A percentile compares a stretch with the other conserved stretches of the same genome.
Conservation (phyloP, 805 yeast genomes). For the Kodamaea fukazawae region DNA sequence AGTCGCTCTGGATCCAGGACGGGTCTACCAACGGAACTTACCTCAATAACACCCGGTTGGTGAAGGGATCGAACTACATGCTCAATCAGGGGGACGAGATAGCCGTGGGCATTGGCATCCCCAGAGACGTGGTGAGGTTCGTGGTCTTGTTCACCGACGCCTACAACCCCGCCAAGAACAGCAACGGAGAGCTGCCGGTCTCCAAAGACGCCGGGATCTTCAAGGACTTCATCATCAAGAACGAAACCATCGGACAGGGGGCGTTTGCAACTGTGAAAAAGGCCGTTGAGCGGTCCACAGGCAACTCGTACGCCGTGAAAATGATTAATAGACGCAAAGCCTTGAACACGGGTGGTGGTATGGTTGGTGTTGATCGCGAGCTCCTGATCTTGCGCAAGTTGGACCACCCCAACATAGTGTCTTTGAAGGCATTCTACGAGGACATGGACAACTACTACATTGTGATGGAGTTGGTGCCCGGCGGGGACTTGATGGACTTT, state of each 20-base stretch:
- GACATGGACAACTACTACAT: constrained; percentile 77
- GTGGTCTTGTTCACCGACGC: constrained; percentile 48
- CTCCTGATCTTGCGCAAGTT: constrained; percentile 73
- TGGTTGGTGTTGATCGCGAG: constrained; percentile 83
- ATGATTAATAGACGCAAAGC: constrained; percentile 78
- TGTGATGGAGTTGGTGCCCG: constrained; percentile 94
- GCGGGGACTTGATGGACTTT: constrained; percentile 97
- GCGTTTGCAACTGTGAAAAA: constrained; percentile 95
- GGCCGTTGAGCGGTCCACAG: constrained; percentile 82
- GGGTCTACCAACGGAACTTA: constrained; percentile 90
- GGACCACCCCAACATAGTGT: constrained; percentile 82
- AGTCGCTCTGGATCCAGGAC: constrained; percentile 64
- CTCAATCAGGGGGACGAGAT: constrained; percentile 92
- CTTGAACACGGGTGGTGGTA: constrained; percentile 58
- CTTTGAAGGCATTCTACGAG: constrained; percentile 79
- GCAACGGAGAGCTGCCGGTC: constrained; percentile 24
- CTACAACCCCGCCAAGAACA: constrained; percentile 32
- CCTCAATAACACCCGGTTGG: constrained; percentile 70
- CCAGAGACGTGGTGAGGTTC: constrained; percentile 59
- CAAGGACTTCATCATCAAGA: constrained; percentile 71
- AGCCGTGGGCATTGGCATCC: constrained; percentile 82
- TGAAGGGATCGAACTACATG: constrained; percentile 75
- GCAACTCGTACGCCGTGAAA: constrained; percentile 86
- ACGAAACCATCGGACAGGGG: constrained; percentile 93
- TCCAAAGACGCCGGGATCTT: constrained; percentile 54